These are phyloP conservation scores for Venturia effusa DNA, from an alignment of 2,329 filamentous ascomycete species.

Conservation along the genomic window DNA sequence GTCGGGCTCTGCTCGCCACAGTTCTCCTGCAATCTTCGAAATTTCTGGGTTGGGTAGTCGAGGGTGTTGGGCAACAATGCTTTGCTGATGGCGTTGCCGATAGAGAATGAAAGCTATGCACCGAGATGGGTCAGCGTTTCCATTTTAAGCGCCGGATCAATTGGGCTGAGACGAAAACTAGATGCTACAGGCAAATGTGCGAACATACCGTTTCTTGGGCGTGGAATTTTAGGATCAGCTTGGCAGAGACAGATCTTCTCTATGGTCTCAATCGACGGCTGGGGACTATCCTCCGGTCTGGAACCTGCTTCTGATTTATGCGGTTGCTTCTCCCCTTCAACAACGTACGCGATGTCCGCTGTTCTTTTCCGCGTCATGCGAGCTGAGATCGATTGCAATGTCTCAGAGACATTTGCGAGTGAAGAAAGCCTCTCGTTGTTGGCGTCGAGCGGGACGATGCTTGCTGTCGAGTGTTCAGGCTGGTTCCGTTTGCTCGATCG, in stretches of 20 bases:
- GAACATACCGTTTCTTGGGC: slow-evolving; percentile 55
- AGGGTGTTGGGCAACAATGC: slow-evolving; percentile 72
- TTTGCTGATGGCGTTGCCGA: slow-evolving; percentile 80
- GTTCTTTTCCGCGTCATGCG: slow-evolving; percentile 11
- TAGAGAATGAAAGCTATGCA: slow-evolving; percentile 89
- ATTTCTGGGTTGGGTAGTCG: slow-evolving; percentile 90
- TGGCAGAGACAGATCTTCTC: slow-evolving; percentile 57
- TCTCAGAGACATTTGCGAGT: slow-evolving; percentile 5
- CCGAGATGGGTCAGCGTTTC: background rate
- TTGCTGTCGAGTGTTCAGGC: background rate
- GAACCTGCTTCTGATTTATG: background rate
- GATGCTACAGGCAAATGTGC: slow-evolving; percentile 21
- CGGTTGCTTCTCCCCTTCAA: background rate
- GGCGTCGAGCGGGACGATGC: background rate
- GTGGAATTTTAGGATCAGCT: slow-evolving; percentile 59
- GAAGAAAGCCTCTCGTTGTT: slow-evolving; percentile 2
- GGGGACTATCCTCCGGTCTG: background rate
- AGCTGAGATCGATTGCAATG: background rate
- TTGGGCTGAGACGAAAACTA: background rate
- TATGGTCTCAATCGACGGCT: slow-evolving; percentile 10
- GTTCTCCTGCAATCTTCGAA: slow-evolving; percentile 89
- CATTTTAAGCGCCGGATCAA: slow-evolving; percentile 9
- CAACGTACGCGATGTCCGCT: slow-evolving; percentile 2
- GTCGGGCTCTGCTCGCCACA: slow-evolving; percentile 71
- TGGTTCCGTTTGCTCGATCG: background rate